Conservation (phyloP, 2,329 filamentous ascomycete genomes). For the Arthrinium phaeospermum region DNA sequence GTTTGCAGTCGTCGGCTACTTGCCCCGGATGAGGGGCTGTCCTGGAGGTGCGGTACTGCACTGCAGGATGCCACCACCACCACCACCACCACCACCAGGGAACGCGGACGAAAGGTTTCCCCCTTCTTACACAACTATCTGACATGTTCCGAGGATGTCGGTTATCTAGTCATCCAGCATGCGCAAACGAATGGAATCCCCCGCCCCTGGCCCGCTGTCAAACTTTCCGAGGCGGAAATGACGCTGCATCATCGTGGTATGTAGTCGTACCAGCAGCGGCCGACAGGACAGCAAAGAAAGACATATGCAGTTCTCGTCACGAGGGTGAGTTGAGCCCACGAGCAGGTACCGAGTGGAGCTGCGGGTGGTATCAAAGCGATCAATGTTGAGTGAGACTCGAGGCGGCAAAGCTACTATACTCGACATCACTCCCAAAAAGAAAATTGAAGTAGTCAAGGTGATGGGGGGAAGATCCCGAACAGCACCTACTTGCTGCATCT, state of each 20-base stretch:
- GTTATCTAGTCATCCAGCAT: constrained; percentile 12
- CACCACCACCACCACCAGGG: not conserved
- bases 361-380: not conserved
- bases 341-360: not conserved
- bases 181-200: constrained; percentile 2
- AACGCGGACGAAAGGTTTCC: constrained; percentile 1
- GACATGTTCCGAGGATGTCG: constrained; percentile 13
- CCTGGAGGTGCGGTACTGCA: not conserved
- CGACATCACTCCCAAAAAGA: not conserved
- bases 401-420: not conserved
- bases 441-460: not conserved
- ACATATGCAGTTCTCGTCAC: not conserved
- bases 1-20: constrained; percentile 3
- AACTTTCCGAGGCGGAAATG: not conserved
- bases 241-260: not conserved
- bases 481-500: not conserved
- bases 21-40: constrained; percentile 14
- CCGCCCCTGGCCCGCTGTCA: constrained; percentile 8
- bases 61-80: not conserved
- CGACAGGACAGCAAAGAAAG: not conserved
- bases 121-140: constrained; percentile 7
- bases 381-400: not conserved
- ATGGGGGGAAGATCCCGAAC: not conserved
- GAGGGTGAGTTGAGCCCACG: not conserved
- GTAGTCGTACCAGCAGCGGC: not conserved